These are phyloP conservation scores for Orbilia brochopaga DNA, from an alignment of 2,329 filamentous ascomycete genomes.

Conservation along the genomic window DNA sequence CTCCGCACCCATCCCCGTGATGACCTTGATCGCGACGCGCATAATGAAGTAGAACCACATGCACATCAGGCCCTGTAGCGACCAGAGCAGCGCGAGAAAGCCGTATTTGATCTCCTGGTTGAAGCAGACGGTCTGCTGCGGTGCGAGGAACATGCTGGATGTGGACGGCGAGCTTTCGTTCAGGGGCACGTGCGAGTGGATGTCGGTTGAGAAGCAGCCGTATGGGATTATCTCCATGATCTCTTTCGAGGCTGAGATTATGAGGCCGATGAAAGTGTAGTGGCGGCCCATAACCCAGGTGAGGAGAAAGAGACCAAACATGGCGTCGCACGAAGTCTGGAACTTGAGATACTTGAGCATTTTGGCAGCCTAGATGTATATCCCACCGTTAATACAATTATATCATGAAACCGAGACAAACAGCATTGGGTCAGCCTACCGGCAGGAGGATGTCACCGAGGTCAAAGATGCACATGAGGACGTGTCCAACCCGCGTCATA, in stretches of 20 bases:
- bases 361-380: slow-evolving; percentile 85
- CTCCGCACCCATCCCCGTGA: slow-evolving; percentile 78
- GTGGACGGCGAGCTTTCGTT: slow-evolving; percentile 74
- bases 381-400: slow-evolving; percentile 16
- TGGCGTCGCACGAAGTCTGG: slow-evolving; percentile 75
- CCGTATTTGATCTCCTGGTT: slow-evolving; percentile 74
- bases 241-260: slow-evolving; percentile 79
- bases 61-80: slow-evolving; percentile 78
- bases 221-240: slow-evolving; percentile 67
- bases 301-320: slow-evolving; percentile 84
- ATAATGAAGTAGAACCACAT: slow-evolving; percentile 91
- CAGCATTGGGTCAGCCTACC: slow-evolving; percentile 62
- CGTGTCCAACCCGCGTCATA: slow-evolving; percentile 82
- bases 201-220: slow-evolving; percentile 69
- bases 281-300: slow-evolving; percentile 86
- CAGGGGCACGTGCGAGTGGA: slow-evolving; percentile 59
- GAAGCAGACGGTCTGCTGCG: slow-evolving; percentile 79
- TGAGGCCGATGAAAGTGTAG: slow-evolving; percentile 76
- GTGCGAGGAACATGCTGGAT: slow-evolving; percentile 52
- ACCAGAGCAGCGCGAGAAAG: slow-evolving; percentile 77
- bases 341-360: slow-evolving; percentile 88
- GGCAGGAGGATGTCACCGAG: slow-evolving; percentile 86
- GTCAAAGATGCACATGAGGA: slow-evolving; percentile 92
- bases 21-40: slow-evolving; percentile 77
- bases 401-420: slow-evolving; percentile 34